Evolutionary conservation across 2,329 filamentous ascomycete species (phyloP).

Genomic region (Penicillium sp.): DNA sequence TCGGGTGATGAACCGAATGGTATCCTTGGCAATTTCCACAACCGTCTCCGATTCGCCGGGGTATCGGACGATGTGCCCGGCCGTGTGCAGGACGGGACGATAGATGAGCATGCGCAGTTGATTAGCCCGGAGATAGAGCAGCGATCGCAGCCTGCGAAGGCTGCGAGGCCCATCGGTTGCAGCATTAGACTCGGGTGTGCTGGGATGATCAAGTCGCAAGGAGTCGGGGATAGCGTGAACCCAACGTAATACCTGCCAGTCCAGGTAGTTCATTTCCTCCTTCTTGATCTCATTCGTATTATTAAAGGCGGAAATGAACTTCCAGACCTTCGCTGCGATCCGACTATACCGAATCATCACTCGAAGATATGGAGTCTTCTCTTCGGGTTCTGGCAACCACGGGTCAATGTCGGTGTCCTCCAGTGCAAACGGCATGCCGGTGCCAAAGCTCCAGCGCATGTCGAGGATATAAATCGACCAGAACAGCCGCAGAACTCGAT

Average conservation of each 20-base stretch:
- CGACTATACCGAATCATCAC: constrained; percentile 84
- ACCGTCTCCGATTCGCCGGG: constrained; percentile 69
- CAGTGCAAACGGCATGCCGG: constrained; percentile 79
- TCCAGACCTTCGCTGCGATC: constrained; percentile 83
- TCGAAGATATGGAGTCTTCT: constrained; percentile 68
- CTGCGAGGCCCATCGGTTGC: constrained; percentile 57
- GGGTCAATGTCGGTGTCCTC: constrained; percentile 84
- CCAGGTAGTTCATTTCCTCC: constrained; percentile 75
- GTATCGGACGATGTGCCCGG: constrained; percentile 74
- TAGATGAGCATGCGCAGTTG: constrained; percentile 88
- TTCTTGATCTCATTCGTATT: constrained; percentile 65
- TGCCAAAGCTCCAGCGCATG: constrained; percentile 82
- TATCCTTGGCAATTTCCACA: constrained; percentile 65
- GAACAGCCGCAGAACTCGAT: constrained; percentile 71
- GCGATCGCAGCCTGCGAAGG: constrained; percentile 71
- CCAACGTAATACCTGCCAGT: constrained; percentile 83
- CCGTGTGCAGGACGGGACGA: constrained; percentile 76
- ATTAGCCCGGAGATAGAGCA: constrained; percentile 84
- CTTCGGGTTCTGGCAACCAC: constrained; percentile 70
- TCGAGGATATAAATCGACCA: constrained; percentile 90
- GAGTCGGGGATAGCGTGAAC: constrained; percentile 68
- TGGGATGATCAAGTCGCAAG: constrained; percentile 60
- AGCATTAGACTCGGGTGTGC: constrained; percentile 43
- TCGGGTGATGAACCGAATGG: constrained; percentile 60
- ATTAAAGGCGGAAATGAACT: constrained; percentile 71